Evolutionary conservation across 306 rosid genomes (phyloP), one percentile per base, ranked within the genome.

Genomic region (Fagus sylvatica): DNA sequence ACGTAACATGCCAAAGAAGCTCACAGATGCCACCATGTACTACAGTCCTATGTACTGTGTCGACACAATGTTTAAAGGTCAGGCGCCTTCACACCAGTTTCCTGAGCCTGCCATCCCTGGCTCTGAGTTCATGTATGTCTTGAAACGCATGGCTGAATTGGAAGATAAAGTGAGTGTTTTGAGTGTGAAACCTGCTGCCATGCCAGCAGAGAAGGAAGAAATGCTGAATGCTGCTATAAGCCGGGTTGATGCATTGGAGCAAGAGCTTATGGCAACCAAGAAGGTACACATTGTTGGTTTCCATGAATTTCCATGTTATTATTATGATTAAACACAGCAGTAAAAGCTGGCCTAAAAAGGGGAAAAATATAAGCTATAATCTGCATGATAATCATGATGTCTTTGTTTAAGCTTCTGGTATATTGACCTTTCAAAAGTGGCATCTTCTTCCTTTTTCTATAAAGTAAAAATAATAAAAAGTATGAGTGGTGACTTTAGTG

Each of bases 81-180:
- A 84, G 74, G 43, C 4, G 15, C 15, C 78, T 54, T 73, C 77
- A 34, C 79, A 84, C 16, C 74, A 81, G 48, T 75, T 84, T 68
- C 82, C 89, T 17, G 59, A 32, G 10, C 79, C 87, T 51, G 54
- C 81, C 80, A 82, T 91, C 74, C 76, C 78, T 66, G 12, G 67
- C 33, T 60, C 80, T 49, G 94, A 89, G 78, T 84, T 81, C 84
- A 76, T 77, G 79, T 70, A 91, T 56, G 89, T 88, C 78, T 80
- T 93, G 87, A 90, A 91, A 80, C 97, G 97, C 81, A 93, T 95
- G 90, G 86, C 89, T 73, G 98, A 90, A 74, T 80, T 95, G 85
- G 99, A 95, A 85, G 86, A 82, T 78, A 88, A 82, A 78, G 82
- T 86, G 81, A 19, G 37, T 8, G 53, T 4, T 75, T 69, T 91